Base-by-base conservation (phyloP, 371 early-diverging fungal species). In the Apophysomyces variabilis region DNA sequence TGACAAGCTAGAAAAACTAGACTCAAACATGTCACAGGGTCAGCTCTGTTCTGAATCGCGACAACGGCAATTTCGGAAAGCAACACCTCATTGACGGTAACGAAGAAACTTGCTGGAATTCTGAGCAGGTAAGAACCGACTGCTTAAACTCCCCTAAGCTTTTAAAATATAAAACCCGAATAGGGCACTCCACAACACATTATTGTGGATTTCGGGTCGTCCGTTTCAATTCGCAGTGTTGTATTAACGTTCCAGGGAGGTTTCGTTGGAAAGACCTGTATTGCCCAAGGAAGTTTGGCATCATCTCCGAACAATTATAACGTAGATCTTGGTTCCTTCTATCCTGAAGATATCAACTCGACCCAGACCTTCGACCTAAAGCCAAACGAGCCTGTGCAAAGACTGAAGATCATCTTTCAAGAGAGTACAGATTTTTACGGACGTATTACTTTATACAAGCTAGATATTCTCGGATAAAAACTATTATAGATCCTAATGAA, bases 71-170 rank as follows among this genome's bases (percentile, higher is more conserved):
- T 50, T 95, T 85, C 68, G 97, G 96, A 56, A 95, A 94, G 65
- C 88, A 95, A 65, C 77, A 85, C 74, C 76, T 97, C 44, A 87
- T 87, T 21, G 96, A 96, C 73, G 84, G 87, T 35, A 85, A 73
- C 67, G 79, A 74, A 47, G 95, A 95, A 64, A 96, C 96, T 0
- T 97, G 97, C 77, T 97, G 97, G 97, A 96, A 96, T 82, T 93
- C 94, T 32, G 96, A 95, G 61, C 88, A 90, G 73, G 93, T 90
- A 85, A 70, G 68, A 38, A 0, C 14, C 32, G 14, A 12, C 63
- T 54, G 50, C 58, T 58, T 13, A 1, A 32, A 36, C 18, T 21
- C 38, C 26, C 21, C 2, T 26, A 26, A 26, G 26, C 18, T 11
- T 12, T 26, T 47, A 6, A 21, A 0, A 32, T 16, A 8, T 11